These are phyloP conservation scores for Lichina pygmaea DNA, from an alignment of 495 filamentous ascomycete genomes.

Conservation along the genomic window DNA sequence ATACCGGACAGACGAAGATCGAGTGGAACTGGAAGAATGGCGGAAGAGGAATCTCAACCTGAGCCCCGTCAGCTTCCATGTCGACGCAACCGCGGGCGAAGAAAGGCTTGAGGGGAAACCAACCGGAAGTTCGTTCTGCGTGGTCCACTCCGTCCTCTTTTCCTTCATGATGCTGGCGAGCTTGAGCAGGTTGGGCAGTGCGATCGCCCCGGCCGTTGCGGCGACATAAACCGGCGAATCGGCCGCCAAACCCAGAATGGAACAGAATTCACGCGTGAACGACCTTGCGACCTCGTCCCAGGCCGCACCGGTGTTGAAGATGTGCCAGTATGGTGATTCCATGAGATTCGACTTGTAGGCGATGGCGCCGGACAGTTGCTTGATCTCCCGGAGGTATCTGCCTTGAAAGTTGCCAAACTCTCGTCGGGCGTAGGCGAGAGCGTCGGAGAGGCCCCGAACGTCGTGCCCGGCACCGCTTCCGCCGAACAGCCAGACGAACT, in stretches of 20 bases:
- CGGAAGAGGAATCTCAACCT: conserved; percentile 77
- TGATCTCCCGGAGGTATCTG: conserved; percentile 46
- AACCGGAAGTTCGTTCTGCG: conserved; percentile 65
- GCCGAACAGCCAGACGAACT: conserved; percentile 62
- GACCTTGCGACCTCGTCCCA: conserved; percentile 60
- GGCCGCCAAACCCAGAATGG: conserved; percentile 62
- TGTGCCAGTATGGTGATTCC: conserved; percentile 41
- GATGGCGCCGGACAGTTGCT: conserved; percentile 51
- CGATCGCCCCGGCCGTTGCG: conserved; percentile 72
- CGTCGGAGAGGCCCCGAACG: conserved; percentile 21
- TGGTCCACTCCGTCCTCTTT: conserved; percentile 85
- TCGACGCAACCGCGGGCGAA: background rate
- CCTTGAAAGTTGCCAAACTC: conserved; percentile 38
- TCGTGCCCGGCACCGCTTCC: conserved; percentile 11
- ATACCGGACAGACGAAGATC: conserved; percentile 94
- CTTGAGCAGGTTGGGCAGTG: conserved; percentile 63
- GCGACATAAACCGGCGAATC: conserved; percentile 80
- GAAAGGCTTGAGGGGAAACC: conserved; percentile 1
- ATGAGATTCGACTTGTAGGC: conserved; percentile 41
- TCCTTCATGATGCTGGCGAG: conserved; percentile 56
- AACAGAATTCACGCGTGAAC: conserved; percentile 88
- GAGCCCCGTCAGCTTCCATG: conserved; percentile 2
- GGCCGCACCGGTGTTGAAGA: conserved; percentile 44
- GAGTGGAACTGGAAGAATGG: conserved; percentile 72
- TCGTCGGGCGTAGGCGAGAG: conserved; percentile 42